A percentile compares a stretch with the other conserved stretches of the same genome.
These are phyloP conservation scores for Daedaleopsis sinensis DNA, from an alignment of 768 basidiomycete genomes.

Conservation along the genomic window DNA sequence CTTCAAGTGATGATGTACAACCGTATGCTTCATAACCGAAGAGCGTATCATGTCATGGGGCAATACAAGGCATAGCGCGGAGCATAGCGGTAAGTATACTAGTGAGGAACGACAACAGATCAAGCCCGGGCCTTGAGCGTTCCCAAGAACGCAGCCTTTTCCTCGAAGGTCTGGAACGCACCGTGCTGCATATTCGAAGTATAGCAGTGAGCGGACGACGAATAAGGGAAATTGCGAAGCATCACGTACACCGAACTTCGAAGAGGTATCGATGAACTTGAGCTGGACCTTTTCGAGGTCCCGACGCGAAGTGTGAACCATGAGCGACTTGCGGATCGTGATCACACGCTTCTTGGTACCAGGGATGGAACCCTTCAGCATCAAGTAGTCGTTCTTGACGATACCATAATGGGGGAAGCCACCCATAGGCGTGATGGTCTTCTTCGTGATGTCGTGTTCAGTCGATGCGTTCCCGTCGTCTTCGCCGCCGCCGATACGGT, in stretches of 20 bases:
- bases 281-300: conserved; percentile 97
- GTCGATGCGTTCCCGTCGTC: conserved; percentile 90
- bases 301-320: conserved; percentile 93
- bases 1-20: conserved; percentile 13
- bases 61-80: conserved; percentile 44
- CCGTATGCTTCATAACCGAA: conserved; percentile 19
- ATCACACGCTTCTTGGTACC: conserved; percentile 98
- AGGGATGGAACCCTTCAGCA: conserved; percentile 94
- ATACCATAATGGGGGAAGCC: conserved; percentile 99
- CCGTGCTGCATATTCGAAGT: conserved; percentile 63
- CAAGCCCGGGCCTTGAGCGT: conserved; percentile 84
- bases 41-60: conserved; percentile 32
- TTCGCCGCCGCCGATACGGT: conserved; percentile 83
- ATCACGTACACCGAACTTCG: conserved; percentile 88
- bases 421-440: conserved; percentile 95
- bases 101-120: conserved; percentile 42
- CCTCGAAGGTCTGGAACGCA: conserved; percentile 95
- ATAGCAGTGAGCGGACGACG: not conserved
- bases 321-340: conserved; percentile 95
- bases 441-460: conserved; percentile 92
- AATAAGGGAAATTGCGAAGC: not conserved
- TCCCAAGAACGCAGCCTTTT: conserved; percentile 94
- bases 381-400: conserved; percentile 97
- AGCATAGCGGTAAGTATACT: conserved; percentile 40
- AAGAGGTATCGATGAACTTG: conserved; percentile 99